Evolutionary conservation across 2,329 filamentous ascomycete genomes (phyloP).

Genomic region (Colletotrichum eleusines): DNA sequence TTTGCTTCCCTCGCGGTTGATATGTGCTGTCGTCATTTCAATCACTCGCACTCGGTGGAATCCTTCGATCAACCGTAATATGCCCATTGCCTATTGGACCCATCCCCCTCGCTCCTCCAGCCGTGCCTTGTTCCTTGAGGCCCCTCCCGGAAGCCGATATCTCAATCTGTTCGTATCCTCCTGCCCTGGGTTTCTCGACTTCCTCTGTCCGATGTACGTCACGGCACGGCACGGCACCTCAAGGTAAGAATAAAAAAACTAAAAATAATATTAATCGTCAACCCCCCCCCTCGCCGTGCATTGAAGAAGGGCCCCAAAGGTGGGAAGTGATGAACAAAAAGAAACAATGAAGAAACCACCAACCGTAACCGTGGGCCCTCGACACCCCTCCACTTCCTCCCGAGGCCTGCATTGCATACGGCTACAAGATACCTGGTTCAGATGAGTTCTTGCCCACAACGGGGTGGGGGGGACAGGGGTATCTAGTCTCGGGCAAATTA

Average conservation of each 20-base stretch:
- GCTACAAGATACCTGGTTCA: background rate
- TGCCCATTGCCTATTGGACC: background rate
- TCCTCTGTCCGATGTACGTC: background rate
- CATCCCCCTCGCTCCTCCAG: background rate
- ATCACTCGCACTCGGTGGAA: background rate
- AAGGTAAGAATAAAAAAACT: too few relatives aligned
- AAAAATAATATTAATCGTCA: background rate
- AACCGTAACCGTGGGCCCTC: background rate
- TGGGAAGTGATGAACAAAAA: background rate
- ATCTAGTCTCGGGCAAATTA: background rate
- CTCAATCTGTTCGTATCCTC: conserved; percentile 6
- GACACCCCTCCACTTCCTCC: background rate
- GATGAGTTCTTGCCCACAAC: background rate
- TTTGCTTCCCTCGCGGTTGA: background rate
- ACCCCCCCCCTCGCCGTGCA: background rate
- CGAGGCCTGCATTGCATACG: background rate
- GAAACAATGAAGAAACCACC: background rate
- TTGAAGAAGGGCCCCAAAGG: background rate
- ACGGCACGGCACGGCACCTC: background rate
- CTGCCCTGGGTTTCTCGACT: background rate
- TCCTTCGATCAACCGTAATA: background rate
- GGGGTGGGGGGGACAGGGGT: background rate
- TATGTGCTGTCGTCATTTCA: background rate
- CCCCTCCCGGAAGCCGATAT: background rate
- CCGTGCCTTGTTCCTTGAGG: conserved; percentile 1